Base-by-base conservation (phyloP, 768 basidiomycete genomes). In the Boletus rufocinnamomeus region DNA sequence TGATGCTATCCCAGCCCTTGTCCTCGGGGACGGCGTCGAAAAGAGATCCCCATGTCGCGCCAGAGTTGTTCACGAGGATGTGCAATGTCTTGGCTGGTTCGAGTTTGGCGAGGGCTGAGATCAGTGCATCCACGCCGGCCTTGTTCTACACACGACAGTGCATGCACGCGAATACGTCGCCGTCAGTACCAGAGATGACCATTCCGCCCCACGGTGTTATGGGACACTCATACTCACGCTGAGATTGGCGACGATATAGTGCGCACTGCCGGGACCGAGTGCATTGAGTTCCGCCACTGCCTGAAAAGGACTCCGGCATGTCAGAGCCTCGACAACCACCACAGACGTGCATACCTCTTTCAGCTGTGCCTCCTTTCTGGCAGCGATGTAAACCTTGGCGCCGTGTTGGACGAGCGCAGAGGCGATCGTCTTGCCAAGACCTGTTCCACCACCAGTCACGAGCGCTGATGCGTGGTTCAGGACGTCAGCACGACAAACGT, bases 341-440 rank as follows among this genome's bases (percentile, higher is more conserved):
- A 34, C 19, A 27, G 10, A 41, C 80, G 52, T 56, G 6, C 13
- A 16, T 14, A 88, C 90, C 80, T 89, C 83, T 74, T 88, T 84
- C 57, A 95, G 79, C 65, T 88, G 87, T 21, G 78, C 70, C 75
- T 91, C 89, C 69, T 93, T 94, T 55, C 93, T 80, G 13, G 91
- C 87, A 16, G 93, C 92, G 63, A 95, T 93, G 75, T 95, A 94
- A 43, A 96, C 93, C 64, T 85, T 88, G 35, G 88, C 91, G 14
- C 93, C 93, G 66, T 95, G 94, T 74, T 87, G 84, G 1, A 88
- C 89, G 64, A 92, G 87, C 2, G 89, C 87, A 0, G 84, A 76
- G 25, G 93, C 91, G 65, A 95, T 93, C 83, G 91, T 88, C 66
- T 83, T 86, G 9, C 93, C 93, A 46, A 95, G 83, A 1, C 93